phyloP scores from a whole-genome alignment of 1,284 basidiomycete genomes.

The Cerioporus squamosus region DNA sequence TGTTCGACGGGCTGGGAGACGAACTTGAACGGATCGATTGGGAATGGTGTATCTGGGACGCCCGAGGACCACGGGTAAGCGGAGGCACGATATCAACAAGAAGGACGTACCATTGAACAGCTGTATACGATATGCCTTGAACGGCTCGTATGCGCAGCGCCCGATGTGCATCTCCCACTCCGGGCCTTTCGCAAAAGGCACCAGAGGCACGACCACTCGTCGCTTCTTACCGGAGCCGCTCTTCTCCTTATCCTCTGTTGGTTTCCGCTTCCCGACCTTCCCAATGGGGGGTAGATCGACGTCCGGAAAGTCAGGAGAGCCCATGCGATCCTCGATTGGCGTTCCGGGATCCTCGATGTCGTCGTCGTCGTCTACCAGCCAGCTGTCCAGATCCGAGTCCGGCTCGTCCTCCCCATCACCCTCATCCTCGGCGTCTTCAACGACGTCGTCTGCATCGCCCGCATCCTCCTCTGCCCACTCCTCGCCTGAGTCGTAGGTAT shows the following conservation, averaged over 20 bases:
- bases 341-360: slow-evolving; percentile 53
- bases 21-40: slow-evolving; percentile 80
- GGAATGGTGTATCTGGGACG: slow-evolving; percentile 67
- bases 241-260: slow-evolving; percentile 28
- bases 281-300: slow-evolving; percentile 39
- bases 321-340: slow-evolving; percentile 44
- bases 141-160: slow-evolving; percentile 62
- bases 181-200: slow-evolving; percentile 80
- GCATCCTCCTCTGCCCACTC: slow-evolving; percentile 82
- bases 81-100: background rate
- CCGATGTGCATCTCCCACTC: slow-evolving; percentile 72
- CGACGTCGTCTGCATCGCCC: slow-evolving; percentile 75
- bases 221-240: slow-evolving; percentile 55
- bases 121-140: slow-evolving; percentile 72
- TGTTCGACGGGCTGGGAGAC: slow-evolving; percentile 53
- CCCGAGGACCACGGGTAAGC: slow-evolving; percentile 6
- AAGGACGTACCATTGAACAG: slow-evolving; percentile 72
- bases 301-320: slow-evolving; percentile 39
- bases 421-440: slow-evolving; percentile 66
- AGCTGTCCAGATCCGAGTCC: slow-evolving; percentile 77
- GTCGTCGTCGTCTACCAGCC: slow-evolving; percentile 82
- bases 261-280: slow-evolving; percentile 51
- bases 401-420: slow-evolving; percentile 55
- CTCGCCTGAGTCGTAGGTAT: slow-evolving; percentile 83
- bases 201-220: slow-evolving; percentile 73